Conservation (phyloP, 441 rosid genomes). For the Euphorbia corollata region DNA sequence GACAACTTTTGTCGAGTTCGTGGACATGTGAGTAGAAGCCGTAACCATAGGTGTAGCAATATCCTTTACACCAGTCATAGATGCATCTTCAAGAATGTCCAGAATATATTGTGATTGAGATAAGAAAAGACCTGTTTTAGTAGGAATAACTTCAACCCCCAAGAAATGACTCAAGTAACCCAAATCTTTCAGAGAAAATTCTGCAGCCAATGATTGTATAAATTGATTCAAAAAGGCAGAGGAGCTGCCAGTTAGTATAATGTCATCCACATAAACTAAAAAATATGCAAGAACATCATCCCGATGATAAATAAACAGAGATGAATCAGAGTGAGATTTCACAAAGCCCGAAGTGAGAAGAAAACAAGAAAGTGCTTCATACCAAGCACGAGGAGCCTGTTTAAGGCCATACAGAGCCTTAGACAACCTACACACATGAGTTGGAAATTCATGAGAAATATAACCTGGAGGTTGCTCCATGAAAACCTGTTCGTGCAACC, state of each 20-base stretch:
- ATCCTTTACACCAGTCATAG: neutral
- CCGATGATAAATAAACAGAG: neutral
- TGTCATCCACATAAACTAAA: neutral
- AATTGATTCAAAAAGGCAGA: neutral
- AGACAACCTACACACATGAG: neutral
- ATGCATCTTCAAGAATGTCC: neutral
- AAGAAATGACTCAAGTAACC: neutral
- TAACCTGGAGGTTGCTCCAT: neutral
- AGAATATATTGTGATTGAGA: neutral
- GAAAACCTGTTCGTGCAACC: neutral
- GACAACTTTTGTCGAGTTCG: too few species aligned
- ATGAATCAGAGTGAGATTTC: neutral
- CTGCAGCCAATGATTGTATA: neutral
- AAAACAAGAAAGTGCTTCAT: neutral
- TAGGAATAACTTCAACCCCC: conserved; percentile 1
- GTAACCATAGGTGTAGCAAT: neutral
- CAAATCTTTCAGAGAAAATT: neutral
- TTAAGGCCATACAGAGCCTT: neutral
- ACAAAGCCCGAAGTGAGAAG: neutral
- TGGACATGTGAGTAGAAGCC: neutral
- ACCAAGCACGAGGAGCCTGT: neutral
- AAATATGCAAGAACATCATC: neutral
- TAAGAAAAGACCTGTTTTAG: neutral
- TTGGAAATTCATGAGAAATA: neutral
- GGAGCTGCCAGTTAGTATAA: neutral